Base-by-base conservation (phyloP, 306 rosid species). In the Lithocarpus polystachyus region DNA sequence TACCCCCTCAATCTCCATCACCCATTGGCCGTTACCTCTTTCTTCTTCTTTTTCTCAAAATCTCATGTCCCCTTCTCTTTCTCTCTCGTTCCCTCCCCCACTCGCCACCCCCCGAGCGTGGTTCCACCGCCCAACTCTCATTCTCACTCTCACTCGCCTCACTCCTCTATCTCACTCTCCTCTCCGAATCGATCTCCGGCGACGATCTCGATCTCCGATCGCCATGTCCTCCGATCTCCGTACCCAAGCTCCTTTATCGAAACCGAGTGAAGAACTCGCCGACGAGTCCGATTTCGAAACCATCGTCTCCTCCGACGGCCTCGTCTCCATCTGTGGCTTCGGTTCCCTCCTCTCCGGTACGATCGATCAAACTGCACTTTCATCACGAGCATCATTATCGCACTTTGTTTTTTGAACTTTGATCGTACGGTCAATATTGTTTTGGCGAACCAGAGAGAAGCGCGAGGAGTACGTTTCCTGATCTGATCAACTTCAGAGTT, bases 331-430 rank as follows among this genome's bases (percentile, higher is more conserved):
- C 77, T 92, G 95, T 80, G 99, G 99, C 85, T 91, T 89, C 84
- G 97, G 99, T 52, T 94, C 99, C 56, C 97, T 94, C 68, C 97
- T 94, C 80, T 92, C 98, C 73, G 93, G 97, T 92, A 79, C 8
- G 80, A 56, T 29, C 75, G 6, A 53, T 10, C 55, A 53, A 4
- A 67, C 20, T 33, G 45, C 6, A 7, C 6, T 18, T 28, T 72
- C 80, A 5, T 67, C 83, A 18, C 23, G 77, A 9, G 67, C 18
- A 71, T 71, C 23, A 9, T 31, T 53, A 13, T 6, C 40, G 0
- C 61, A 6, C 24, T 56, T 40, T 69, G 22, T 75, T 72, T 26
- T 31, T 28, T 79, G 45, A 18, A 1, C 17, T 17, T n/a, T 74
- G 54, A 54, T 45, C 12, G 57, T 61, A 37, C 14, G 68, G 45